Base-by-base conservation (phyloP, 768 basidiomycete species). In the Pleurotus tuber-regium region DNA sequence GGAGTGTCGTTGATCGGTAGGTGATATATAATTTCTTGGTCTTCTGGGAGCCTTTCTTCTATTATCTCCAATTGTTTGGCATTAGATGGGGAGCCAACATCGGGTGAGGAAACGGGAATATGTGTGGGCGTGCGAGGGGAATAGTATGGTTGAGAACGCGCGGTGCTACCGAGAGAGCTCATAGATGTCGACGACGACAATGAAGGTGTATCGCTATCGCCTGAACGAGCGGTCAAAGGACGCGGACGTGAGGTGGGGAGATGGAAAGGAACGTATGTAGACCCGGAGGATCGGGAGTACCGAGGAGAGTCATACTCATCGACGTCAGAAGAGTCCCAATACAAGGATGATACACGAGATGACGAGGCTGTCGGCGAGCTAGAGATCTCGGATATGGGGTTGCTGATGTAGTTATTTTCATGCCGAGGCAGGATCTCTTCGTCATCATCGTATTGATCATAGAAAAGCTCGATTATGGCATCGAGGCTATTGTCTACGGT, bases 191-290 rank as follows among this genome's bases (percentile, higher is more conserved):
- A 76, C 43, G 74, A 74, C 25, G 70, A 65, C 43, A 80, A 65
- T 8, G 79, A 77, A n/a, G 76, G 76, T n/a, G 71, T 73, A 52
- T 77, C 75, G 43, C 72, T 74, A 52, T 72, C 72, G 49, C 70
- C 66, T 16, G 60, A 49, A 35, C 68, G 65, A 19, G 67, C 60
- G 23, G 64, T 53, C 4, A 61, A 59, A 31, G 62, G 50, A 18
- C 66, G 66, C 21, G 31, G 3, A 29, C 70, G 71, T 6, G 56
- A 47, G 39, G 63, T 66, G 30, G 72, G 68, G 28, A 70, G 58
- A 49, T 69, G 70, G 59, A 63, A 69, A 18, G 54, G 18, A n/a
- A 53, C 24, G 11, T 48, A 59, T 9, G 57, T 9, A 11, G 59
- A 40, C 23, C 29, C 46, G 35, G 31, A 56, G 51, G n/a, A 54